Evolutionary conservation across 768 basidiomycete genomes (phyloP), one percentile per base, ranked within the genome.

Genomic region (Dentipellis sp.): DNA sequence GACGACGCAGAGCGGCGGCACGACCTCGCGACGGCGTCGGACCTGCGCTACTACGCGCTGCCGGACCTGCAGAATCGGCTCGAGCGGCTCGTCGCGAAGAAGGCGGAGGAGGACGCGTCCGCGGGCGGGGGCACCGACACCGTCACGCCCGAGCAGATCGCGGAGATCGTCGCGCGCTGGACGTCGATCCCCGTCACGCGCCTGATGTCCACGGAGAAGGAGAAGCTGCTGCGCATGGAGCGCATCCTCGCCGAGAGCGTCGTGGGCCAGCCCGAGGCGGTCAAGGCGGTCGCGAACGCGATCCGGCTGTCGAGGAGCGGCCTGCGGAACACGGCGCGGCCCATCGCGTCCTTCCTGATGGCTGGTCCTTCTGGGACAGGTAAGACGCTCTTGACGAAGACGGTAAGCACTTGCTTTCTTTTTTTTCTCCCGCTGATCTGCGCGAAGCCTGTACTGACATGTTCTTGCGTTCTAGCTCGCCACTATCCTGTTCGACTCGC

Each of bases 111-210:
- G 59, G 86, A 91, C 62, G 81, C 81, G 21, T 77, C 78, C 54
- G 74, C 74, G 52, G 74, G 78, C 12, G 71, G 72, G 47, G 80
- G 81, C 14, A 68, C 77, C 16, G 88, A 92, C 59, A 76, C 76
- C 10, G 94, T 97, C 49, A 88, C 87, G 4, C 77, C 91, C 16
- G 92, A 94, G 59, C 84, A 90, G 58, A 97, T 99, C 58, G 91
- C 93, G 16, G 91, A 94, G 67, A 94, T 98, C 59, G 92, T 98
- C 22, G 88, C 83, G 17, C 80, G 88, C 56, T 97, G 94, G 94
- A 95, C 93, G 3, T 84, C 83, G 45, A 91, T 98, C 55, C 95
- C 95, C 2, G 88, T 95, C 11, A 88, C 88, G 29, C 78, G 87
- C 19, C 74, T 97, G 39, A 79, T 92, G 74, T 86, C 88, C n/a